Evolutionary conservation across 768 basidiomycete species (phyloP).

Genomic region (Asterophora parasitica): DNA sequence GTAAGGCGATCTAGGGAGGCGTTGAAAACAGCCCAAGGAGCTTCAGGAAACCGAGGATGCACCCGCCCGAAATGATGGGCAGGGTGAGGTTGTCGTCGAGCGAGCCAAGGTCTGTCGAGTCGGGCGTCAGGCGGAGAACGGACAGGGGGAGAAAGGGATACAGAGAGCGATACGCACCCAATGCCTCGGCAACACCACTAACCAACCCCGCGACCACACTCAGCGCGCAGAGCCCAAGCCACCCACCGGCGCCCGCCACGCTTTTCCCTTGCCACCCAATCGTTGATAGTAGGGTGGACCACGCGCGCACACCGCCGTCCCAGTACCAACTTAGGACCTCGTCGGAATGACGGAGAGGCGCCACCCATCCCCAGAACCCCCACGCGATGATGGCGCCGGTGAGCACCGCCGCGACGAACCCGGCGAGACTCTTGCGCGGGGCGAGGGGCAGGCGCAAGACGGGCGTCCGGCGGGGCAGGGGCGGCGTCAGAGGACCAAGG

Average conservation of each 20-base stretch:
- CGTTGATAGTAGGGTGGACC: constrained; percentile 14
- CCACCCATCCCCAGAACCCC: constrained; percentile 69
- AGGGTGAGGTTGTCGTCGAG: constrained; percentile 89
- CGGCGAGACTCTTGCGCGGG: constrained; percentile 79
- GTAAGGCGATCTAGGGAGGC: background rate
- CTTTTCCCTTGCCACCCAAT: constrained; percentile 13
- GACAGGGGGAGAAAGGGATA: constrained; percentile 1
- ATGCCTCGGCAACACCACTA: constrained; percentile 82
- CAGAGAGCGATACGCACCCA: constrained; percentile 52
- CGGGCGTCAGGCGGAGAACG: constrained; percentile 2
- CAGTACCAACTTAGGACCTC: constrained; percentile 49
- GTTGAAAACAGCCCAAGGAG: constrained; percentile 30
- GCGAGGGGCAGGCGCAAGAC: constrained; percentile 62
- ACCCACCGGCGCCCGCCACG: constrained; percentile 28
- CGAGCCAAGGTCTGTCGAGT: constrained; percentile 63
- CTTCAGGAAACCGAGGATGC: constrained; percentile 40
- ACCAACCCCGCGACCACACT: constrained; percentile 69
- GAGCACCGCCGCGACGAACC: constrained; percentile 71
- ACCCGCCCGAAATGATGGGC: constrained; percentile 81
- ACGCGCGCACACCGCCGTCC: constrained; percentile 42
- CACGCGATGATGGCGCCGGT: constrained; percentile 66
- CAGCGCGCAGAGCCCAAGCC: constrained; percentile 50
- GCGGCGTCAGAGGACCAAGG: constrained; percentile 65
- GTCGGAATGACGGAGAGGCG: constrained; percentile 29
- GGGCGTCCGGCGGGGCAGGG: constrained; percentile 37